Evolutionary conservation across 2,329 filamentous ascomycete genomes (phyloP), one percentile per base, ranked within the genome.

Genomic region (Colletotrichum coccodes): DNA sequence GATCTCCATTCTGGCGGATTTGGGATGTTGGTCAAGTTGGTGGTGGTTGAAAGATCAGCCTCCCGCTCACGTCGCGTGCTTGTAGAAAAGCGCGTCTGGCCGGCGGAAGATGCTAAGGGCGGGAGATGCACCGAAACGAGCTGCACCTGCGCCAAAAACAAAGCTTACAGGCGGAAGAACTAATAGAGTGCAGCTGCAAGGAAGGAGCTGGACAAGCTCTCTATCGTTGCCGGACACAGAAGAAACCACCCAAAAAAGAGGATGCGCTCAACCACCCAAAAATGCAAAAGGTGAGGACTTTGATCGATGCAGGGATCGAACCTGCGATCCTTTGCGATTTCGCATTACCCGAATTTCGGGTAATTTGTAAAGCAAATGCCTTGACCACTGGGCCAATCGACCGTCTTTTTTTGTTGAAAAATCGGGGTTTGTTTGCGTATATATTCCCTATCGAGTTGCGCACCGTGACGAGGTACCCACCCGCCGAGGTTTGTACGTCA

Each of bases 1-100:
- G 40, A 86, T 82, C 64, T 89, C 87, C 87, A 90, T 90, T 81
- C 71, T 72, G 71, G 73, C 26, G 28, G 36, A 11, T 38, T 34
- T 50, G 28, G 18, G 14, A 18, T 30, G 47, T 30, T 46, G 44
- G 38, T 8, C 3, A n/a, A 16, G 63, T 49, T 36, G 38, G 46
- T 46, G 44, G 42, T 56, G 47, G 46, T 56, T 38, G 61, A 46
- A 50, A 38, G 40, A 36, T 30, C 18, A 52, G 56, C 61, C 28
- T 32, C 34, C 26, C 61, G 49, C 66, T 70, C 57, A 70, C 67
- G 67, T 70, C 67, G 67, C 57, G 44, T 70, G 50, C 38, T 62
- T 42, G 36, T 23, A 32, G 30, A 60, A 60, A 52, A 56, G 57
- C 67, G 67, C 67, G 64, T 56, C 54, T 54, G 40, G 49, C 32